phyloP scores from a whole-genome alignment of 75 land plant species.

The Ceratopteris richardii region DNA sequence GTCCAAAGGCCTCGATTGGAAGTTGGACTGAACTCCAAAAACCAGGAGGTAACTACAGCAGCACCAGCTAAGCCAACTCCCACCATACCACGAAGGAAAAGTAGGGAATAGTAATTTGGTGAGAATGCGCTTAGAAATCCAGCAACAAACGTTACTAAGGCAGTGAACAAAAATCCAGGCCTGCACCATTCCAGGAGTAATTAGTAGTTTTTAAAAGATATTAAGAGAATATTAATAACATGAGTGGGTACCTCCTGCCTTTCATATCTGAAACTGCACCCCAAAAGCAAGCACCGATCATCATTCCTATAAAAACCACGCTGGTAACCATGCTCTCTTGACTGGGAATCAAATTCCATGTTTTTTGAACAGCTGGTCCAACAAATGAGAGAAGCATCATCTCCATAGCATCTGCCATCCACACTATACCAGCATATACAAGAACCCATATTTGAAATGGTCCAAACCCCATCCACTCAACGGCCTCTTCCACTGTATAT shows the following conservation, averaged over 20 bases:
- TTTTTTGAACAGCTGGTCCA: constrained; percentile 66
- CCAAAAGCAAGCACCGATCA: constrained; percentile 79
- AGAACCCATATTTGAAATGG: constrained; percentile 57
- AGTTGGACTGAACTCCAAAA: constrained; percentile 81
- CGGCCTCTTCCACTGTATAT: constrained; percentile 76
- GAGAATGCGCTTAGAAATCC: constrained; percentile 68
- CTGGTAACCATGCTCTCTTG: constrained; percentile 71
- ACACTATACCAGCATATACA: constrained; percentile 80
- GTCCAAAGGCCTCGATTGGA: constrained; percentile 78
- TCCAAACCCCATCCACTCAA: constrained; percentile 65
- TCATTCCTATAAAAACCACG: constrained; percentile 80
- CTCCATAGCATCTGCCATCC: constrained; percentile 89
- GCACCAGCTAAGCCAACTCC: constrained; percentile 87
- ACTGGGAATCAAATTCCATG: constrained; percentile 57
- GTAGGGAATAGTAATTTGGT: constrained; percentile 57
- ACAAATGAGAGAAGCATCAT: constrained; percentile 93
- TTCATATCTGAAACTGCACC: constrained; percentile 65
- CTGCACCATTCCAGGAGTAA: constrained; percentile 15
- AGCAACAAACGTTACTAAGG: constrained; percentile 57
- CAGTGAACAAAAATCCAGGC: constrained; percentile 76
- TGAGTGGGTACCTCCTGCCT: constrained; percentile 47
- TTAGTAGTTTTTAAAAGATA: too few relatives aligned
- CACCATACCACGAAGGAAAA: constrained; percentile 56
- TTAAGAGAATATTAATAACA: too few relatives aligned
- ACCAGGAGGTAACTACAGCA: constrained; percentile 78